Conservation (phyloP, 2,329 filamentous ascomycete species). For the Arthrobotrys sphaeroides region DNA sequence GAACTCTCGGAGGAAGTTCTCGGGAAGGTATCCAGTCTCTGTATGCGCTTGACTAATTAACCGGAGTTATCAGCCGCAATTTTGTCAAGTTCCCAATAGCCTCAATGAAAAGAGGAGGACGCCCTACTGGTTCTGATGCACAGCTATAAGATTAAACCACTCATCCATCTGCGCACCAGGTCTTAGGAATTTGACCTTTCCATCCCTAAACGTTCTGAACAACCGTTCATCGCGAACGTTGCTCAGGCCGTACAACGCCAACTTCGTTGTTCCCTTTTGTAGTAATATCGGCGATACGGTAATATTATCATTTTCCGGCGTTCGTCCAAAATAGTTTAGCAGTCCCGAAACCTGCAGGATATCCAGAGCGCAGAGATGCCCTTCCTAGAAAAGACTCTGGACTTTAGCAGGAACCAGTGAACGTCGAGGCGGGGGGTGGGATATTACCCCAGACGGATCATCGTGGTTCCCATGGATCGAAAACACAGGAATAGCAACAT, state of each 20-base stretch:
- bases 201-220: slow-evolving; percentile 90
- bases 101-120: neutral
- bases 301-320: slow-evolving; percentile 92
- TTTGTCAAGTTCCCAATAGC: neutral
- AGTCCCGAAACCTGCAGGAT: slow-evolving; percentile 89
- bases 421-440: neutral
- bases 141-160: slow-evolving; percentile 95
- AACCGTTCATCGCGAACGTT: slow-evolving; percentile 96
- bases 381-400: slow-evolving; percentile 67
- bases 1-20: slow-evolving; percentile 90
- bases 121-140: slow-evolving; percentile 86
- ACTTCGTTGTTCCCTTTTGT: slow-evolving; percentile 91
- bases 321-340: slow-evolving; percentile 94
- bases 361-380: slow-evolving; percentile 89
- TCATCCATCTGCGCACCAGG: slow-evolving; percentile 81
- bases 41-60: slow-evolving; percentile 82
- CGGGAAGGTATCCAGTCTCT: slow-evolving; percentile 90
- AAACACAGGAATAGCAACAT: slow-evolving; percentile 95
- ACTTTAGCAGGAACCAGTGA: neutral
- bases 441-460: slow-evolving; percentile 81
- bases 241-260: slow-evolving; percentile 91
- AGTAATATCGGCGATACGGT: slow-evolving; percentile 88
- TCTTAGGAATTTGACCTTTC: slow-evolving; percentile 91
- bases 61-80: slow-evolving; percentile 18
- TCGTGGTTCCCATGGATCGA: slow-evolving; percentile 99